These are phyloP conservation scores for Lentinus brumalis DNA, from an alignment of 768 basidiomycete genomes.

Conservation along the genomic window DNA sequence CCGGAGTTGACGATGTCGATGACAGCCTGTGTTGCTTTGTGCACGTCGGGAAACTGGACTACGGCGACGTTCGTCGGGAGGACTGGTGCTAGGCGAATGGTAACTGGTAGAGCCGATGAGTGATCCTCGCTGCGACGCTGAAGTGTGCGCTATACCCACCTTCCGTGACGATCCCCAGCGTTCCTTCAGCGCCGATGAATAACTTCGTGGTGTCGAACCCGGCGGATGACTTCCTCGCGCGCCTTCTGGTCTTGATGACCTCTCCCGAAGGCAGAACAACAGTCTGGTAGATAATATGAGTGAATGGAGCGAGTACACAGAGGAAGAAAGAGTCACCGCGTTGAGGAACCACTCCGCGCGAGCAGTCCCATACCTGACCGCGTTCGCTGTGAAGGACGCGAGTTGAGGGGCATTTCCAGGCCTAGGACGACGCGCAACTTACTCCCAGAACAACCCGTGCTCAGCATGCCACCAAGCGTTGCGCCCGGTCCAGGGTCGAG, in stretches of 20 bases:
- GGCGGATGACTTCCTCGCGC: conserved; percentile 82
- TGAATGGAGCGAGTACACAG: not conserved
- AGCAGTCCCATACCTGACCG: conserved; percentile 86
- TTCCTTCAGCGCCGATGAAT: conserved; percentile 83
- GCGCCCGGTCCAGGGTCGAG: conserved; percentile 79
- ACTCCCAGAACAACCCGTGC: conserved; percentile 88
- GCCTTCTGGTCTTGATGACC: conserved; percentile 84
- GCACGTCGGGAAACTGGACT: conserved; percentile 78
- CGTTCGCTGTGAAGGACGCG: conserved; percentile 53
- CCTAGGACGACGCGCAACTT: conserved; percentile 9
- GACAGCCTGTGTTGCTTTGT: conserved; percentile 73
- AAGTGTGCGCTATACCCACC: conserved; percentile 37
- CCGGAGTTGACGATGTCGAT: conserved; percentile 70
- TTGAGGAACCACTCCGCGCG: conserved; percentile 92
- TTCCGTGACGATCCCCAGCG: conserved; percentile 89
- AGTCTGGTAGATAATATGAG: conserved; percentile 49
- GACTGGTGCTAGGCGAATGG: conserved; percentile 78
- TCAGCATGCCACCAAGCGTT: conserved; percentile 85
- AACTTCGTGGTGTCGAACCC: conserved; percentile 86
- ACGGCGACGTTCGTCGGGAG: conserved; percentile 83
- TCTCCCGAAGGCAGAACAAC: conserved; percentile 88
- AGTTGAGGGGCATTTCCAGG: not conserved
- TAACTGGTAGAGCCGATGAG: conserved; percentile 46
- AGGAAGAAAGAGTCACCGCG: conserved; percentile 45
- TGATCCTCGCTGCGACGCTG: not conserved